A percentile compares a stretch with the other conserved stretches of the same genome.
Conservation (phyloP, 805 yeast species). For the Ogataea neopini region DNA sequence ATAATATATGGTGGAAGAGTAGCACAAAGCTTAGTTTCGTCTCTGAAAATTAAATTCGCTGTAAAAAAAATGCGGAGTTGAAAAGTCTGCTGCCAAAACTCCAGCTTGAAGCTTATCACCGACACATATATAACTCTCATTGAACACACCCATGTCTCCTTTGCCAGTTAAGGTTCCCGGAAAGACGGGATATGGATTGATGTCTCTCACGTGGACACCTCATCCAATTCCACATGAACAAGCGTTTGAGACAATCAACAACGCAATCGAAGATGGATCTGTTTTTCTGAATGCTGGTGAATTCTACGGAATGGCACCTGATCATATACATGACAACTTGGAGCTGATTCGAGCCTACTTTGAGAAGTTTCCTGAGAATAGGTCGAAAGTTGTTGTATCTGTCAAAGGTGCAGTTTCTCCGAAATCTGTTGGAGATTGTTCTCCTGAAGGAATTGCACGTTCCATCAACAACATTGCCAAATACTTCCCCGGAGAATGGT, state of each 20-base stretch:
- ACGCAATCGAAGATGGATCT: conserved; percentile 50
- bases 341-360: conserved; percentile 58
- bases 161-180: conserved; percentile 16
- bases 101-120: too few species aligned
- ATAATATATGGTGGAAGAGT: too few species aligned
- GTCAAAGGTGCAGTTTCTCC: conserved; percentile 54
- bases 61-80: too few species aligned
- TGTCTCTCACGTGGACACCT: conserved; percentile 77
- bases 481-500: conserved; percentile 26
- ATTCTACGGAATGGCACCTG: conserved; percentile 61
- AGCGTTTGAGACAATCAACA: conserved; percentile 54
- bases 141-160: neutral
- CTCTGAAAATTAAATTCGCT: too few species aligned
- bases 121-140: too few species aligned
- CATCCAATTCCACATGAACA: conserved; percentile 53
- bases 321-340: conserved; percentile 50
- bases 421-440: conserved; percentile 45
- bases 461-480: conserved; percentile 49
- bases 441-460: conserved; percentile 44
- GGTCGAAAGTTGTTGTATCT: conserved; percentile 56
- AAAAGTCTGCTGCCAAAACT: too few species aligned
- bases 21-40: too few species aligned
- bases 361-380: conserved; percentile 53
- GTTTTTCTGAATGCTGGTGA: conserved; percentile 72
- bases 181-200: conserved; percentile 69